Percentiles rank a stretch among this genome's conserved stretches.
phyloP scores from a whole-genome alignment of 2,329 filamentous ascomycete species.

The Alternaria sp. region DNA sequence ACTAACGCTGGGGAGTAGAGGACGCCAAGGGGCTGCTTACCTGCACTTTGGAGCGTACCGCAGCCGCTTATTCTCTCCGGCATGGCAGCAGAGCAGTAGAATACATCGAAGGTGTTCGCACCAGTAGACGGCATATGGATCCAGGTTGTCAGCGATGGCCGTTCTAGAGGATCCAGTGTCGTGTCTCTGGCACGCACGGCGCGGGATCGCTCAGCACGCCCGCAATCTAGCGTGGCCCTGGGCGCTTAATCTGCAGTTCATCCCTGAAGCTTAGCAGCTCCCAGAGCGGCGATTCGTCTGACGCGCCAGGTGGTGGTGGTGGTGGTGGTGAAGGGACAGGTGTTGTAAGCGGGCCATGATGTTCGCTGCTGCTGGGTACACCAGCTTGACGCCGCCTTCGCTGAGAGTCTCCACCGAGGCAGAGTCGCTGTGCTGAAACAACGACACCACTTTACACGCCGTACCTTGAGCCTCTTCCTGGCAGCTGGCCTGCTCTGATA shows the following conservation, averaged over 20 bases:
- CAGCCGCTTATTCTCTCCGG: not conserved
- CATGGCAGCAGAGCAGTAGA: constrained; percentile 2
- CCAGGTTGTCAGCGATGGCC: constrained; percentile 5
- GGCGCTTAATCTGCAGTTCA: constrained; percentile 28
- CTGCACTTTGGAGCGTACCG: not conserved
- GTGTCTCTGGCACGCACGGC: constrained; percentile 25
- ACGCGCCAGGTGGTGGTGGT: constrained; percentile 16
- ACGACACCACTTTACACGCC: constrained; percentile 17
- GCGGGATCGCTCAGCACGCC: constrained; percentile 21
- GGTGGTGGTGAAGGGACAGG: constrained; percentile 22
- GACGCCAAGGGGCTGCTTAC: constrained; percentile 5
- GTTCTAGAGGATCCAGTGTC: constrained; percentile 24
- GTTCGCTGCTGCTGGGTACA: constrained; percentile 21
- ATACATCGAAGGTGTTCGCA: constrained; percentile 1
- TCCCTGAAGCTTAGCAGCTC: constrained; percentile 18
- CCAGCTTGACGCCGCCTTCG: constrained; percentile 19
- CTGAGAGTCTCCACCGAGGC: constrained; percentile 22
- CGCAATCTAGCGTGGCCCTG: constrained; percentile 17
- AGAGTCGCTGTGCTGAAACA: constrained; percentile 29
- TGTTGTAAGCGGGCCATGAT: constrained; percentile 21
- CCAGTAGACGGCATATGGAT: not conserved
- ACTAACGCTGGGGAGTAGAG: constrained; percentile 19
- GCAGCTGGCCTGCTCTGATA: constrained; percentile 39
- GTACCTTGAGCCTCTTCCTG: constrained; percentile 21
- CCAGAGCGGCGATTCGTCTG: constrained; percentile 20